These are phyloP conservation scores for Bipolaris cookei DNA, from an alignment of 2,329 filamentous ascomycete genomes.

Conservation along the genomic window DNA sequence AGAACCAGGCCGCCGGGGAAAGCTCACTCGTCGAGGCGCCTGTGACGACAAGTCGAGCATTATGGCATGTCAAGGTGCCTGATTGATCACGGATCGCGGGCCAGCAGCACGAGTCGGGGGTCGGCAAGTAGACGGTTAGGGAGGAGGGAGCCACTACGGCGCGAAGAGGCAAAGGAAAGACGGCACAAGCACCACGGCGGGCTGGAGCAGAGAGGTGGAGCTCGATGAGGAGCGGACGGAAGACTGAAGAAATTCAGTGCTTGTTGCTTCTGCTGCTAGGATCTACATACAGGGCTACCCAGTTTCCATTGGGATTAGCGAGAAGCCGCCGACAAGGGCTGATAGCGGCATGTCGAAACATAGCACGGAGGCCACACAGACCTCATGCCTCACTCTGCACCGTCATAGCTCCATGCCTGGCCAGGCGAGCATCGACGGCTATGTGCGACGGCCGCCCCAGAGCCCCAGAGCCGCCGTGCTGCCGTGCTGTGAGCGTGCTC, in stretches of 20 bases:
- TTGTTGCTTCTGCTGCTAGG: slow-evolving; percentile 41
- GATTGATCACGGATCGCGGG: slow-evolving; percentile 33
- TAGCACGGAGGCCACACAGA: slow-evolving; percentile 40
- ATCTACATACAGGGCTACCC: slow-evolving; percentile 43
- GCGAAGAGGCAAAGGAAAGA: slow-evolving; percentile 25
- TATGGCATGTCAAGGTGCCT: slow-evolving; percentile 46
- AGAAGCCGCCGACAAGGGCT: slow-evolving; percentile 43
- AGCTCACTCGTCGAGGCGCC: slow-evolving; percentile 48
- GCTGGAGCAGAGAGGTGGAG: slow-evolving; percentile 39
- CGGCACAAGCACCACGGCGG: slow-evolving; percentile 35
- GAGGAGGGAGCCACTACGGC: slow-evolving; percentile 31
- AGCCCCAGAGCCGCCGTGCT: background rate
- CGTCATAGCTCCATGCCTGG: slow-evolving; percentile 28
- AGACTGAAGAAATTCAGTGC: slow-evolving; percentile 43
- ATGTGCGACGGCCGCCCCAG: slow-evolving; percentile 9
- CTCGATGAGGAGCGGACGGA: slow-evolving; percentile 39
- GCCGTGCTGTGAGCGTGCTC: background rate
- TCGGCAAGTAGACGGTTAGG: slow-evolving; percentile 26
- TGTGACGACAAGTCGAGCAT: slow-evolving; percentile 49
- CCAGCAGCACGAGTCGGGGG: slow-evolving; percentile 28
- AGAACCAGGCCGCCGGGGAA: slow-evolving; percentile 45
- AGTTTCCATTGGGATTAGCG: slow-evolving; percentile 39
- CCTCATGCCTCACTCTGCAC: slow-evolving; percentile 34
- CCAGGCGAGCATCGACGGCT: background rate
- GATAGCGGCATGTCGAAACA: slow-evolving; percentile 43